Base-by-base conservation (phyloP, 805 yeast genomes). In the Kodamaea nitidulidarum region DNA sequence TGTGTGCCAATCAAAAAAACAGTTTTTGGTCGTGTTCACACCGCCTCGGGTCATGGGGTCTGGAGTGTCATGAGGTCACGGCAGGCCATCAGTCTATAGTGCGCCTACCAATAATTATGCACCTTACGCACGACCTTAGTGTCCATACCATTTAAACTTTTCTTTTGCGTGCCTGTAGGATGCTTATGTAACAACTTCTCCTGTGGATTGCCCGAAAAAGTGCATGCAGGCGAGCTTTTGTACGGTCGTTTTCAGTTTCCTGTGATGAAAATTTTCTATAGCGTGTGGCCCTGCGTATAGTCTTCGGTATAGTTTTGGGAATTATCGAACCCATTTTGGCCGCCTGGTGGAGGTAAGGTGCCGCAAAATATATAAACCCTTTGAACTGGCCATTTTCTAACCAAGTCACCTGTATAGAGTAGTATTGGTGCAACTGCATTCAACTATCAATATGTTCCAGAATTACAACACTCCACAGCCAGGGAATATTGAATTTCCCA, bases 211-310 rank as follows among this genome's bases (percentile, higher is more conserved):
- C 8, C 24, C 24, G 24, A 21, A 21, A 21, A 21, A 25, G 27
- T 25, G 7, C 27, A 25, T 5, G 31, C 31, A 27, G 16, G 31
- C 4, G 4, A 16, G 31, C 12, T 27, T 12, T 27, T 27, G 31
- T 12, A 12, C 17, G 7, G 17, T 31, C 24, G 36, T 34, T 34
- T 34, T 34, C 16, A 21, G 30, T 25, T 34, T 18, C 36, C 24
- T 15, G 9, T 22, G 36, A 34, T 16, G 22, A 34, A 34, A 34
- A 22, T 24, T 34, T 34, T 34, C 36, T 25, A 11, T 30, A 16
- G 21, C 32, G 32, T 15, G 32, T 30, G 21, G 15, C 32, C 32
- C 32, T 30, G 32, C 15, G 32, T 30, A 30, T 20, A 20, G 8
- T 20, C 8, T 8, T 20, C 22, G 5, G 8, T 20, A 8, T 30